phyloP scores from a whole-genome alignment of 257 asterid genomes.

The Misopates orontium region DNA sequence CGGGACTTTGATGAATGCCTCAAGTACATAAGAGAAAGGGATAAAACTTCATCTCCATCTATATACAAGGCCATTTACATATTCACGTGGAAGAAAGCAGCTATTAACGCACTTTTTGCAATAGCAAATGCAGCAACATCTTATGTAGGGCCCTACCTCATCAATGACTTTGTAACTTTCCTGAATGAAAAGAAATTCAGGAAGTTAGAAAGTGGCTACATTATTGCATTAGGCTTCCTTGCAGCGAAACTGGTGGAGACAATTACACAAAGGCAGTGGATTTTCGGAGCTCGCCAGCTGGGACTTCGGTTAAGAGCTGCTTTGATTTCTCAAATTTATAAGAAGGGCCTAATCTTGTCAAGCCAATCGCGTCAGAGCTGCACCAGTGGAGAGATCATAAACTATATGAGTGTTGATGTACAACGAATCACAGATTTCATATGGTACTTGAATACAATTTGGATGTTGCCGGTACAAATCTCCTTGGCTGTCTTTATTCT shows the following conservation, averaged over 20 bases:
- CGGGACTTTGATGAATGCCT: conserved; percentile 62
- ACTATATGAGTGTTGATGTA: conserved; percentile 85
- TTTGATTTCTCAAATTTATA: conserved; percentile 82
- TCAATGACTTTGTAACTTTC: conserved; percentile 66
- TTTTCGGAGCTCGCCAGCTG: conserved; percentile 87
- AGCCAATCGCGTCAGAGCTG: conserved; percentile 81
- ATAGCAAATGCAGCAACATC: conserved; percentile 72
- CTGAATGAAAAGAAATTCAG: conserved; percentile 52
- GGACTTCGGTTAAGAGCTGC: conserved; percentile 83
- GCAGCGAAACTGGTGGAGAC: conserved; percentile 86
- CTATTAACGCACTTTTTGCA: conserved; percentile 77
- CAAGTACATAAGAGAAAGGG: conserved; percentile 48
- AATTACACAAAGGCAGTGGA: conserved; percentile 87
- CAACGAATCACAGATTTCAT: conserved; percentile 80
- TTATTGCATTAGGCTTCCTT: conserved; percentile 77
- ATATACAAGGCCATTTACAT: conserved; percentile 71
- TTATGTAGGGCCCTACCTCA: conserved; percentile 90
- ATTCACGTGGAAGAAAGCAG: conserved; percentile 76
- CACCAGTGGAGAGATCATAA: conserved; percentile 86
- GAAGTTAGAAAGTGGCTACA: conserved; percentile 69
- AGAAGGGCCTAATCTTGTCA: conserved; percentile 77
- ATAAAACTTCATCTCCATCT: conserved; percentile 55
- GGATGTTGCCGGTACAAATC: conserved; percentile 89
- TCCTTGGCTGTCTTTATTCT: conserved; percentile 71
- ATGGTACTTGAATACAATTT: conserved; percentile 79